Evolutionary conservation across 176 grass and related monocot genomes (phyloP).

Genomic region (Musa troglodytarum): DNA sequence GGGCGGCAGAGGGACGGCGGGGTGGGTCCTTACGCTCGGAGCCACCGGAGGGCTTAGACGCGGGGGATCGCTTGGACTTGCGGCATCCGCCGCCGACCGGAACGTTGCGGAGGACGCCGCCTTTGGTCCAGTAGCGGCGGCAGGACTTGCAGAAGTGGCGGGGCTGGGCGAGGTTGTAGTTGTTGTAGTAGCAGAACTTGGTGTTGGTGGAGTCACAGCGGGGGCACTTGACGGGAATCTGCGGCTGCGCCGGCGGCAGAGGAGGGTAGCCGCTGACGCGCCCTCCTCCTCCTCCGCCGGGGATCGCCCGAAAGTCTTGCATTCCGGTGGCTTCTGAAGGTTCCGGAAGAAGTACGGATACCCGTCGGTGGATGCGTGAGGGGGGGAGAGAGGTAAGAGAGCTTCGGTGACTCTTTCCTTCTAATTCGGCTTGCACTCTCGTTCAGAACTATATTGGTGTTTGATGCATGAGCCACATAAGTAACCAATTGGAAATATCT

Average conservation of each 20-base stretch:
- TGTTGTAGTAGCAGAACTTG: slow-evolving; percentile 52
- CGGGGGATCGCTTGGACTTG: slow-evolving; percentile 5
- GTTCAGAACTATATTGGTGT: too few relatives aligned
- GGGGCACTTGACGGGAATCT: slow-evolving; percentile 13
- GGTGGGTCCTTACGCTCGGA: not conserved
- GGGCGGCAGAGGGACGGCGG: not conserved
- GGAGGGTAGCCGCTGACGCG: not conserved
- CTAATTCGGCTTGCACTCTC: too few relatives aligned
- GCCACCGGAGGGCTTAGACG: not conserved
- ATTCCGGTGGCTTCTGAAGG: not conserved
- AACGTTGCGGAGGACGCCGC: slow-evolving; percentile 42
- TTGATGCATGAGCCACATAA: too few relatives aligned
- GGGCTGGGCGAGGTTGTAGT: slow-evolving; percentile 42
- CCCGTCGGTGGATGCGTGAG: not conserved
- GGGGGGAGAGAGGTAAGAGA: not conserved
- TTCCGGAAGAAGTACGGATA: not conserved
- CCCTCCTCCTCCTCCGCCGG: not conserved
- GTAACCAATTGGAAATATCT: too few relatives aligned
- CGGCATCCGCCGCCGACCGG: slow-evolving; percentile 36
- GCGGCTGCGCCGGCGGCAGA: not conserved
- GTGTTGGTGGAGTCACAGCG: slow-evolving; percentile 24
- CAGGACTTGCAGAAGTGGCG: slow-evolving; percentile 43
- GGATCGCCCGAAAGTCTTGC: not conserved
- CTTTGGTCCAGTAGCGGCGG: slow-evolving; percentile 44
- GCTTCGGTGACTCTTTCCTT: not conserved